Conservation (phyloP, 805 yeast species). For the Yarrowia bubula region DNA sequence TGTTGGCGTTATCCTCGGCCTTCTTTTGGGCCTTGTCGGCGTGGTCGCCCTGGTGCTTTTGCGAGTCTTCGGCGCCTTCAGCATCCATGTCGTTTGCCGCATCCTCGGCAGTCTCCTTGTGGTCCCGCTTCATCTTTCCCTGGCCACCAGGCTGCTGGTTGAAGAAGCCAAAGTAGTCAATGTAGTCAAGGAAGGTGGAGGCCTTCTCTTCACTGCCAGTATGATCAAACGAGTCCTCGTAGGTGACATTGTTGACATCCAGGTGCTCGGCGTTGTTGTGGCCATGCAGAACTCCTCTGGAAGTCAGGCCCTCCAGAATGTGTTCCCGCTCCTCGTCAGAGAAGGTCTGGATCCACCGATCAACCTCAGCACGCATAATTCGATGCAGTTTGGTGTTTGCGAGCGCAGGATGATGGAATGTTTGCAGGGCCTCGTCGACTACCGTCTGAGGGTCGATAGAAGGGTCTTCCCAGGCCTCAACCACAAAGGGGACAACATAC, state of each 20-base stretch:
- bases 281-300: conserved; percentile 24
- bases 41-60: conserved; percentile 2
- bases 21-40: conserved; percentile 11
- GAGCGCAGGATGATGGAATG: conserved; percentile 33
- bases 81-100: conserved; percentile 5
- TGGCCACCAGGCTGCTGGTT: conserved; percentile 1
- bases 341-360: conserved; percentile 29
- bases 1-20: not conserved
- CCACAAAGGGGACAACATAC: conserved; percentile 30
- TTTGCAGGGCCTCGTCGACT: conserved; percentile 29
- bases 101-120: conserved; percentile 6
- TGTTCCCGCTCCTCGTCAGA: conserved; percentile 19
- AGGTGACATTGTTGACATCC: conserved; percentile 20
- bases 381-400: conserved; percentile 28
- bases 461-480: conserved; percentile 32
- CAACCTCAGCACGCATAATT: conserved; percentile 30
- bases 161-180: conserved; percentile 21
- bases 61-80: conserved; percentile 1
- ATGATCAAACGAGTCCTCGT: conserved; percentile 6
- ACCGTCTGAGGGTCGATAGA: conserved; percentile 28
- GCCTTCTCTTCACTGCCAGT: conserved; percentile 7
- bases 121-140: not conserved
- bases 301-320: conserved; percentile 21
- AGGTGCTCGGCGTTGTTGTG: conserved; percentile 18
- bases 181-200: conserved; percentile 7